Evolutionary conservation across 2,329 filamentous ascomycete species (phyloP).

Genomic region (Fusarium pilosicola): DNA sequence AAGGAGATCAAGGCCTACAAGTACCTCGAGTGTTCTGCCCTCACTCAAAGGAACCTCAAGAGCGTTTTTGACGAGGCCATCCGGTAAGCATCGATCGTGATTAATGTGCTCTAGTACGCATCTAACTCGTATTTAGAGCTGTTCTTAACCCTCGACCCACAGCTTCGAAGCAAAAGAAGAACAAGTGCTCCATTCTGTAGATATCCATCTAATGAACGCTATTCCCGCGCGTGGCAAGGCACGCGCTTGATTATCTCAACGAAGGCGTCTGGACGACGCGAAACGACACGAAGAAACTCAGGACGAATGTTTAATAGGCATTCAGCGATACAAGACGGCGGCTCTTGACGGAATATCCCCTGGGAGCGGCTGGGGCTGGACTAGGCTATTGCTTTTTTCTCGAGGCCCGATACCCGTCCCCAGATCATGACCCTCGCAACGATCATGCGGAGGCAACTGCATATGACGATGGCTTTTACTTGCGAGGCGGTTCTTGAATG

Average conservation of each 20-base stretch:
- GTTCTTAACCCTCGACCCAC: conserved; percentile 74
- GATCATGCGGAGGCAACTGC: conserved; percentile 33
- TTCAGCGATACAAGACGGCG: conserved; percentile 43
- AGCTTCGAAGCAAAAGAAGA: conserved; percentile 67
- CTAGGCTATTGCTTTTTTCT: conserved; percentile 22
- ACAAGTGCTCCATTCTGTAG: conserved; percentile 77
- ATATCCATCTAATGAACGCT: conserved; percentile 33
- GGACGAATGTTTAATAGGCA: conserved; percentile 36
- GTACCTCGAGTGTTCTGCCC: conserved; percentile 96
- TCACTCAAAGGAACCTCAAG: conserved; percentile 97
- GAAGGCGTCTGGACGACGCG: conserved; percentile 39
- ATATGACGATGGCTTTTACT: conserved; percentile 43
- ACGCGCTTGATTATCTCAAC: conserved; percentile 33
- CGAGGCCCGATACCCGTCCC: conserved; percentile 13
- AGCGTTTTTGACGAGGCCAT: conserved; percentile 99
- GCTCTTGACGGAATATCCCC: conserved; percentile 39
- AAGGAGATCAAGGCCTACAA: conserved; percentile 97
- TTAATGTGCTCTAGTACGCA: neutral
- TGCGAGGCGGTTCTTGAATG: conserved; percentile 46
- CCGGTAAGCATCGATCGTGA: conserved; percentile 69
- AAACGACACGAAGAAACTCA: conserved; percentile 40
- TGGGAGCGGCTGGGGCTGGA: conserved; percentile 23
- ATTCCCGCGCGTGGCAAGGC: conserved; percentile 5
- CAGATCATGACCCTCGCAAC: conserved; percentile 18
- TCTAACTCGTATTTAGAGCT: conserved; percentile 62